These are phyloP conservation scores for Herpetomonas samuelpessoai DNA, from an alignment of 208 protist species.

Conservation along the genomic window DNA sequence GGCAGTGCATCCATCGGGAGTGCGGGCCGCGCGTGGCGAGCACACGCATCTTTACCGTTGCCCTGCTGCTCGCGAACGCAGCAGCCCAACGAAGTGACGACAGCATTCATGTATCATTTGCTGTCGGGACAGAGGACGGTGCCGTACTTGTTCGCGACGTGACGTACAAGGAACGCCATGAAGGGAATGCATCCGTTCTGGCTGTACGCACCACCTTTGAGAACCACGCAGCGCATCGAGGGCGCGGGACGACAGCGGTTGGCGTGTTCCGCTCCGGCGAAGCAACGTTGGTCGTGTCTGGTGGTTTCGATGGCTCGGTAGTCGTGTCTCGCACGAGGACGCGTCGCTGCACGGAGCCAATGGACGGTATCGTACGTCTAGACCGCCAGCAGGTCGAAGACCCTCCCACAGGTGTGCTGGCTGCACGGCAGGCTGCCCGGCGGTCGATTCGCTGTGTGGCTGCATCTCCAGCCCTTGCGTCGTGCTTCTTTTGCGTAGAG, in stretches of 20 bases:
- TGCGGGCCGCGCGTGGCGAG: conserved; percentile 31
- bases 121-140: conserved; percentile 58
- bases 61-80: conserved; percentile 11
- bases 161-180: not conserved
- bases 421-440: not conserved
- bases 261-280: not conserved
- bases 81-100: not conserved
- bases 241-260: not conserved
- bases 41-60: conserved; percentile 68
- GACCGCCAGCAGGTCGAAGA: no score
- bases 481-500: no score
- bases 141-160: conserved; percentile 19
- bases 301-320: conserved; percentile 18
- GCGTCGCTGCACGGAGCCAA: not conserved
- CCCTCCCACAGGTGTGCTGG: not conserved
- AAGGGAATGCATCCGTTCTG: not conserved
- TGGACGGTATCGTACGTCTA: no score
- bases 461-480: not conserved
- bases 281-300: conserved; percentile 8
- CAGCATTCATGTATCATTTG: conserved; percentile 12
- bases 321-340: not conserved
- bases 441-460: not conserved
- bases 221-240: not conserved
- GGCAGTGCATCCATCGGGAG: conserved; percentile 26
- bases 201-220: not conserved